Conservation (phyloP, 768 basidiomycete species). For the Pleurotus tuber-regium region DNA sequence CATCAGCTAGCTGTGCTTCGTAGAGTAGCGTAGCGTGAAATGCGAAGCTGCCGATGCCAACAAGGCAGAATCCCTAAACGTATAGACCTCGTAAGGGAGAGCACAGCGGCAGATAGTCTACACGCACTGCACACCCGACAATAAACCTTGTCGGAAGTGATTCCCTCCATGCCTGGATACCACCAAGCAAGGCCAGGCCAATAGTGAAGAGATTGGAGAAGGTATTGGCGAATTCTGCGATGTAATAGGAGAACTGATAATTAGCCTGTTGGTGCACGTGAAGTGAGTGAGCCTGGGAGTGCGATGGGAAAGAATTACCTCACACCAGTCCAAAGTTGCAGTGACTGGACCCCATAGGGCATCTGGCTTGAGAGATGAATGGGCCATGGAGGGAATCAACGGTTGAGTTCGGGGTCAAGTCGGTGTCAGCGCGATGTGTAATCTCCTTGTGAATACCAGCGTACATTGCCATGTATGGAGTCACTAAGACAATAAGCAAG, state of each 20-base stretch:
- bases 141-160: constrained; percentile 40
- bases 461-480: neutral
- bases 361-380: constrained; percentile 8
- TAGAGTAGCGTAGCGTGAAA: constrained; percentile 79
- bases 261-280: constrained; percentile 46
- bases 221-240: constrained; percentile 77
- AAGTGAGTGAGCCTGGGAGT: neutral
- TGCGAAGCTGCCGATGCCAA: constrained; percentile 75
- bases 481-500: neutral
- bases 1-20: constrained; percentile 77
- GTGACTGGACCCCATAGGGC: constrained; percentile 67
- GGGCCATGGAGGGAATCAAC: constrained; percentile 11
- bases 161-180: constrained; percentile 30
- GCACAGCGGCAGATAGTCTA: neutral
- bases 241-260: constrained; percentile 73
- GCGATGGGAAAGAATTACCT: constrained; percentile 35
- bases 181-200: constrained; percentile 48
- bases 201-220: constrained; percentile 69
- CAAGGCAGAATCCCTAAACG: constrained; percentile 59
- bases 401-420: neutral
- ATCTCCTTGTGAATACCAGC: neutral
- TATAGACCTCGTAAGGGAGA: neutral
- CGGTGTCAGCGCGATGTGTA: neutral
- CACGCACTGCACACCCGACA: constrained; percentile 38
- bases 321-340: constrained; percentile 74